These are phyloP conservation scores for Ilex asprella DNA, from an alignment of 257 asterid genomes.

Conservation along the genomic window DNA sequence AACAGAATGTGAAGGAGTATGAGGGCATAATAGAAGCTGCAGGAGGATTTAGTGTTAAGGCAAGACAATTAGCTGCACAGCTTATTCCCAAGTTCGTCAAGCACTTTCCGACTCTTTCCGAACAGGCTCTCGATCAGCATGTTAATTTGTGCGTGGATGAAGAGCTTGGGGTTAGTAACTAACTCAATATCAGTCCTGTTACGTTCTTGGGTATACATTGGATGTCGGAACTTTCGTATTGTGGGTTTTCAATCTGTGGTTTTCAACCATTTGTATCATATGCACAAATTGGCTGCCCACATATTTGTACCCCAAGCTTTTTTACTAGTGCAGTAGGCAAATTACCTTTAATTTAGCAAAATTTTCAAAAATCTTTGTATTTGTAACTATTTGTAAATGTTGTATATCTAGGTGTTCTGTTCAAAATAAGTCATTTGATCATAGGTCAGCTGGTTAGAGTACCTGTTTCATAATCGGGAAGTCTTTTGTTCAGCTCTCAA, in stretches of 20 bases:
- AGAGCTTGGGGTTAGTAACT: conserved; percentile 65
- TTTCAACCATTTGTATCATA: too few relatives aligned
- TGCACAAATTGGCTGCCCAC: too few relatives aligned
- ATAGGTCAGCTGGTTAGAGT: too few relatives aligned
- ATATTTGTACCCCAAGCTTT: too few relatives aligned
- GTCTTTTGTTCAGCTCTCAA: too few relatives aligned
- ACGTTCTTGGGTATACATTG: neutral
- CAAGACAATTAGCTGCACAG: conserved; percentile 91
- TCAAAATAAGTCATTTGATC: neutral
- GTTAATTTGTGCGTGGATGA: conserved; percentile 70
- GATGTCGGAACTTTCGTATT: too few relatives aligned
- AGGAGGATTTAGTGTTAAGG: conserved; percentile 60
- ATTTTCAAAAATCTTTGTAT: too few relatives aligned
- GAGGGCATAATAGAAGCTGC: conserved; percentile 83
- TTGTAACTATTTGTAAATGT: too few relatives aligned
- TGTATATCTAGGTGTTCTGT: too few relatives aligned
- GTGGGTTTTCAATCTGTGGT: too few relatives aligned
- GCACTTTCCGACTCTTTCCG: conserved; percentile 66
- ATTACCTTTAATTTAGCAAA: neutral
- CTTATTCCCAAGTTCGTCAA: conserved; percentile 86
- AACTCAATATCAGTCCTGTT: neutral
- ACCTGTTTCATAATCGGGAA: too few relatives aligned
- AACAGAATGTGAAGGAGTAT: conserved; percentile 65
- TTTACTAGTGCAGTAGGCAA: too few relatives aligned
- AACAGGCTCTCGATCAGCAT: conserved; percentile 82